Evolutionary conservation across 2,329 filamentous ascomycete genomes (phyloP).

Genomic region (Exophiala sp.): DNA sequence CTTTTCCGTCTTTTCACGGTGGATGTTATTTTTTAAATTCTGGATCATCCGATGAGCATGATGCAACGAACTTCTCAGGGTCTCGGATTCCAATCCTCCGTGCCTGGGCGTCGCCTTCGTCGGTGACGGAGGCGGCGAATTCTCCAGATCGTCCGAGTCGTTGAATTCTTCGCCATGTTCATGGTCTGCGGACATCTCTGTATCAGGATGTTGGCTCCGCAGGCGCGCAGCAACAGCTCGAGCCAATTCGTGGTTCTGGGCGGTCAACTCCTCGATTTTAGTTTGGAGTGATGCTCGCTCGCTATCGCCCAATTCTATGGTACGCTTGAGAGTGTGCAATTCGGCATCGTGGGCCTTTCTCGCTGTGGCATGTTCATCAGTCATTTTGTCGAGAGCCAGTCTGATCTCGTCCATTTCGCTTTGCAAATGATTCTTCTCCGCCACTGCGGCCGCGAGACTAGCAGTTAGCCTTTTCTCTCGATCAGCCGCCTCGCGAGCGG

Average conservation of each 20-base stretch:
- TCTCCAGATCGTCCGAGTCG: conserved; percentile 72
- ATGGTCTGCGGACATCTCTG: conserved; percentile 42
- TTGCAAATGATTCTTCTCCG: conserved; percentile 71
- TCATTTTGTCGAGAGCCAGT: conserved; percentile 67
- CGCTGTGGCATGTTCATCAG: conserved; percentile 69
- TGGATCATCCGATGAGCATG: conserved; percentile 97
- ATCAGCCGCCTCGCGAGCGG: conserved; percentile 69
- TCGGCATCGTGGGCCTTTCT: conserved; percentile 87
- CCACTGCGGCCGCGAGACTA: conserved; percentile 60
- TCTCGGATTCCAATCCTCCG: conserved; percentile 85
- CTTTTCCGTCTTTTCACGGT: conserved; percentile 98
- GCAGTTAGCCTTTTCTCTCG: conserved; percentile 77
- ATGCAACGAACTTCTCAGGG: conserved; percentile 83
- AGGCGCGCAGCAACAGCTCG: conserved; percentile 72
- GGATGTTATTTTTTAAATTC: conserved; percentile 86
- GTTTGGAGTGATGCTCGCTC: conserved; percentile 73
- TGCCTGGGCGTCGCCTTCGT: conserved; percentile 88
- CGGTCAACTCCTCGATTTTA: conserved; percentile 79
- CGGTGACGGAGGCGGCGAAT: conserved; percentile 84
- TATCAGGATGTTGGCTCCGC: conserved; percentile 54
- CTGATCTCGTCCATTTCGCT: conserved; percentile 89
- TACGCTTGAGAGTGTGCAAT: conserved; percentile 74
- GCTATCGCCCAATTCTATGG: conserved; percentile 67
- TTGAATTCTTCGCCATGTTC: conserved; percentile 54
- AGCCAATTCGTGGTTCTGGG: conserved; percentile 86